These are phyloP conservation scores for Sphagnum magellanicum DNA, from an alignment of 228 moss, liverwort and hornwort species.

Conservation along the genomic window DNA sequence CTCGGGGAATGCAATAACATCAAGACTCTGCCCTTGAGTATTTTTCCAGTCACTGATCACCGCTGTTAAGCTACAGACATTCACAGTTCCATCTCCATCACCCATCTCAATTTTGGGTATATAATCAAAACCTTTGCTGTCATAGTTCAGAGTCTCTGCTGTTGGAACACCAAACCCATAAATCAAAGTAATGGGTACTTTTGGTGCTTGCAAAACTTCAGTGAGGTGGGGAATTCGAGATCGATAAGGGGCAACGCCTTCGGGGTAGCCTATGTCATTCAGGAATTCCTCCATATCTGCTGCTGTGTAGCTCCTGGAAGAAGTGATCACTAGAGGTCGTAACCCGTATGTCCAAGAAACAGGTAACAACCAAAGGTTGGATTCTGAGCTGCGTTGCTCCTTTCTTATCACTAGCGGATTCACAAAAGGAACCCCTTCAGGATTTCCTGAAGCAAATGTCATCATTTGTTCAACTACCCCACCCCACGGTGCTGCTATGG, in stretches of 20 bases:
- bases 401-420: conserved; percentile 57
- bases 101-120: conserved; percentile 58
- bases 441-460: conserved; percentile 83
- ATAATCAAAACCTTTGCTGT: conserved; percentile 43
- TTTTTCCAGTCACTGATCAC: conserved; percentile 65
- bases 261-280: conserved; percentile 60
- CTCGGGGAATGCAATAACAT: conserved; percentile 29
- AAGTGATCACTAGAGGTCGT: conserved; percentile 54
- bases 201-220: conserved; percentile 51
- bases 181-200: conserved; percentile 57
- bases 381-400: conserved; percentile 86
- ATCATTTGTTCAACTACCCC: conserved; percentile 84
- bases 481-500: conserved; percentile 78
- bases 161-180: conserved; percentile 58
- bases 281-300: conserved; percentile 65
- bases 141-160: conserved; percentile 53
- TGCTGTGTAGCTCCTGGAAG: conserved; percentile 50
- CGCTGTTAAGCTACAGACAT: conserved; percentile 58
- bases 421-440: conserved; percentile 68
- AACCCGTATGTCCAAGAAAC: conserved; percentile 46
- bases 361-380: conserved; percentile 81
- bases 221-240: conserved; percentile 73
- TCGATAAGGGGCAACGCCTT: conserved; percentile 57
- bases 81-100: conserved; percentile 91
- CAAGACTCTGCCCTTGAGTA: conserved; percentile 50